Percentiles rank a stretch among this genome's conserved stretches.
phyloP scores from a whole-genome alignment of 202 grass and related monocot species.

The Bolboschoenoplectus hybrid region DNA sequence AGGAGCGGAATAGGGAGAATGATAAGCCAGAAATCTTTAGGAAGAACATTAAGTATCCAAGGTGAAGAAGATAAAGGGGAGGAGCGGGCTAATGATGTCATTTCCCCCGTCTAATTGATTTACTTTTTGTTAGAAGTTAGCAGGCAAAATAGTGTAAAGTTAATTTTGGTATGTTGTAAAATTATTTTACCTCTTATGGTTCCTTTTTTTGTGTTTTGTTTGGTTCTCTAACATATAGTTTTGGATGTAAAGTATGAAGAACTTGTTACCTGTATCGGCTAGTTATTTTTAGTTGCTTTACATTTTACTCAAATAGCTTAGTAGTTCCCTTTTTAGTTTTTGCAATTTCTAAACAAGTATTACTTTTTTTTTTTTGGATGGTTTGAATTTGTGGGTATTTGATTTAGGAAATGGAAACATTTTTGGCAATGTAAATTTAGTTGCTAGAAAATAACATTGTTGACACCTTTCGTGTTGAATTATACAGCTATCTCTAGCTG shows the following conservation, averaged over 20 bases:
- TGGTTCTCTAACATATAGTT: background rate
- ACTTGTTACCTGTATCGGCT: background rate
- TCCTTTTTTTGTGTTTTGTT: background rate
- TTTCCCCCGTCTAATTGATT: slow-evolving; percentile 40
- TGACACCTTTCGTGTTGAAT: slow-evolving; percentile 14
- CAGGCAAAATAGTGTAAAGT: slow-evolving; percentile 29
- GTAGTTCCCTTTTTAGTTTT: background rate
- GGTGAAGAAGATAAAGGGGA: slow-evolving; percentile 47
- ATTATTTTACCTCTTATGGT: background rate
- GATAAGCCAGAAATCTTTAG: slow-evolving; percentile 71
- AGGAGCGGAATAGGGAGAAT: slow-evolving; percentile 52
- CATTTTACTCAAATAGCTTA: slow-evolving; percentile 14
- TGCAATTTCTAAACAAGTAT: background rate
- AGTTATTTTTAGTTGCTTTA: slow-evolving; percentile 17
- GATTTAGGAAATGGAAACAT: background rate
- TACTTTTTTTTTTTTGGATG: background rate
- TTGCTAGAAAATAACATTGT: slow-evolving; percentile 1
- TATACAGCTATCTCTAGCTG: too few relatives aligned
- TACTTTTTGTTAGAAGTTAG: slow-evolving; percentile 36
- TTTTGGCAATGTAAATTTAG: slow-evolving; percentile 12
- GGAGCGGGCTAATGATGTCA: slow-evolving; percentile 33
- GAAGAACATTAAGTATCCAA: slow-evolving; percentile 52
- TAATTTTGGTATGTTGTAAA: slow-evolving; percentile 24
- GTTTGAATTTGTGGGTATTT: background rate
- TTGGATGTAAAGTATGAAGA: background rate